A percentile compares a stretch with the other conserved stretches of the same genome.
These are phyloP conservation scores for Aspergillus indologenus DNA, from an alignment of 495 filamentous ascomycete species.

Conservation along the genomic window DNA sequence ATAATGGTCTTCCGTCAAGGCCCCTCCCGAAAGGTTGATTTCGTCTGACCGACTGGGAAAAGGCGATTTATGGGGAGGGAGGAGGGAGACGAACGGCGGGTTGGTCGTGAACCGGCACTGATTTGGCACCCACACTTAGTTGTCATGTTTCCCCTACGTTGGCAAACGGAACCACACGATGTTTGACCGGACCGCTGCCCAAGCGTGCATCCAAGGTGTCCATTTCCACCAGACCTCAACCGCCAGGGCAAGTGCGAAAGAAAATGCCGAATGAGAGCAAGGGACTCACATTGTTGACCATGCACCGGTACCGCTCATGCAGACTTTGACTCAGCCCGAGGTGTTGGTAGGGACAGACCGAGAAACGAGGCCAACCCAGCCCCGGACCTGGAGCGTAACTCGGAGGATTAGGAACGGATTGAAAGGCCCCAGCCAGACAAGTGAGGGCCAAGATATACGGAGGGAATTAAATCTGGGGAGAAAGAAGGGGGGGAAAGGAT, in stretches of 20 bases:
- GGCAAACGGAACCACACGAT: constrained; percentile 16
- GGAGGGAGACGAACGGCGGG: background rate
- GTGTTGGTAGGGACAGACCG: constrained; percentile 8
- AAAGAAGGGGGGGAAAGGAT: background rate
- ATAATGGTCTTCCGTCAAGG: background rate
- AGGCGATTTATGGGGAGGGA: background rate
- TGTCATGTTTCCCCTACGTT: constrained; percentile 17
- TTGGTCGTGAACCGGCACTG: constrained; percentile 9
- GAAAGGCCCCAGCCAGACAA: background rate
- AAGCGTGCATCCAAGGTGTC: constrained; percentile 6
- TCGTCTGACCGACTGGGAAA: background rate
- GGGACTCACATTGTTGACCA: constrained; percentile 15
- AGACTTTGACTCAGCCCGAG: constrained; percentile 22
- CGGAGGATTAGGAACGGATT: constrained; percentile 12
- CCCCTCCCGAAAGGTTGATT: background rate
- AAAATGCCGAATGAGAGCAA: constrained; percentile 3
- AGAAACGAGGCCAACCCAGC: constrained; percentile 21
- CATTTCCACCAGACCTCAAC: constrained; percentile 10
- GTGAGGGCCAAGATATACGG: background rate
- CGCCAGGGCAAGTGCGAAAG: constrained; percentile 9
- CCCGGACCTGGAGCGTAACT: constrained; percentile 1
- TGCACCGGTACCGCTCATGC: constrained; percentile 17
- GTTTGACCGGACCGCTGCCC: constrained; percentile 10
- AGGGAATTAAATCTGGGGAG: background rate
- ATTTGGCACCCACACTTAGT: constrained; percentile 18